Percentiles rank a stretch among this genome's conserved stretches.
Conservation (phyloP, 2,329 filamentous ascomycete genomes). For the Alternaria viburni region DNA sequence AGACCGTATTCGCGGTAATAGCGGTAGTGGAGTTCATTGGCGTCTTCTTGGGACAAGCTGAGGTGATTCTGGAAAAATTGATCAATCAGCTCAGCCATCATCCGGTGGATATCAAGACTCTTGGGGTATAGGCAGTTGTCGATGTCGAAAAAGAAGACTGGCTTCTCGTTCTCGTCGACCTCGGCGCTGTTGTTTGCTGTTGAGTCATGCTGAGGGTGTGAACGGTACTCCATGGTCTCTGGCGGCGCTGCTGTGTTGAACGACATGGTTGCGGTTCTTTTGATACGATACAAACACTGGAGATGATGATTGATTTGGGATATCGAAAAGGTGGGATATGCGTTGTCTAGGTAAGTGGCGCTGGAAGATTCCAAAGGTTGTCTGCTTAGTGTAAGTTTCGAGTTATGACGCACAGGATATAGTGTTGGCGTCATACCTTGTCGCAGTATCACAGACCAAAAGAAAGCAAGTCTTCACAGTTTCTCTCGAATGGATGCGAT, state of each 20-base stretch:
- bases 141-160: conserved; percentile 84
- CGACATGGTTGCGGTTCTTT: background rate
- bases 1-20: conserved; percentile 97
- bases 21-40: conserved; percentile 82
- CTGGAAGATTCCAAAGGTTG: conserved; percentile 1
- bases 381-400: background rate
- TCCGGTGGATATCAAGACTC: conserved; percentile 82
- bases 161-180: conserved; percentile 48
- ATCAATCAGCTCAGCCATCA: conserved; percentile 86
- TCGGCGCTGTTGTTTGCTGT: conserved; percentile 15
- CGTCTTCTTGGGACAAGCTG: conserved; percentile 75
- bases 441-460: background rate
- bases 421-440: background rate
- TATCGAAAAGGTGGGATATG: background rate
- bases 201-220: conserved; percentile 7
- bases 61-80: conserved; percentile 72
- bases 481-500: background rate
- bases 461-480: background rate
- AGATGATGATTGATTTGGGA: background rate
- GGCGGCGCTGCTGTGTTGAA: conserved; percentile 14
- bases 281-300: background rate
- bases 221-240: conserved; percentile 9
- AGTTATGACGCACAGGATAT: background rate
- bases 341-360: background rate
- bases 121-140: conserved; percentile 97